phyloP scores from a whole-genome alignment of 768 basidiomycete genomes.

The Wakefieldia striispora region DNA sequence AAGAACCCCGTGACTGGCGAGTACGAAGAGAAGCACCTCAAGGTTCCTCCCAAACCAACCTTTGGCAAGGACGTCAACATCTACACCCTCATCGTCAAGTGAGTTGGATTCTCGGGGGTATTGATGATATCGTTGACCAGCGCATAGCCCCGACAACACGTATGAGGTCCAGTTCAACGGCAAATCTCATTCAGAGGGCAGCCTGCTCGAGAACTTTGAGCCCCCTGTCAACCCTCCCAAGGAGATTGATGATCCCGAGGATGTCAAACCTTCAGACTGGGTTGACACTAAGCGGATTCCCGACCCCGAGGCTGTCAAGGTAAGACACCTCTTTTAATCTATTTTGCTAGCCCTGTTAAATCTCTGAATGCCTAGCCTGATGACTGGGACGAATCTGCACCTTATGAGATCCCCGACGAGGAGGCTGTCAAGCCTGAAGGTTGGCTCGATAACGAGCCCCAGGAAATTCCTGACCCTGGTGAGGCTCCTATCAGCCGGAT shows the following conservation, averaged over 20 bases:
- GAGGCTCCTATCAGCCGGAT: slow-evolving; percentile 14
- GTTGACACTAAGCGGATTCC: slow-evolving; percentile 85
- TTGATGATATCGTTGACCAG: slow-evolving; percentile 4
- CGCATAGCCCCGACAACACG: slow-evolving; percentile 84
- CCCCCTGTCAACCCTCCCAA: slow-evolving; percentile 89
- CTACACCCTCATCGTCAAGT: slow-evolving; percentile 94
- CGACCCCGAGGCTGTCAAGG: slow-evolving; percentile 83
- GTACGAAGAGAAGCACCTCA: slow-evolving; percentile 96
- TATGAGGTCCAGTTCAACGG: slow-evolving; percentile 92
- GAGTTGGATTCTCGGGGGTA: slow-evolving; percentile 31
- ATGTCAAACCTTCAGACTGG: slow-evolving; percentile 90
- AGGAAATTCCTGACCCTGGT: slow-evolving; percentile 85
- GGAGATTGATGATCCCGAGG: slow-evolving; percentile 92
- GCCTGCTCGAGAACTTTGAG: slow-evolving; percentile 88
- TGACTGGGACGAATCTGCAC: slow-evolving; percentile 98
- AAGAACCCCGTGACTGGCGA: slow-evolving; percentile 91
- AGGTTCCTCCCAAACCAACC: slow-evolving; percentile 72
- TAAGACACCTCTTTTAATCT: slow-evolving; percentile 20
- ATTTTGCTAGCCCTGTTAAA: background rate
- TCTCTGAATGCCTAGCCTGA: slow-evolving; percentile 53
- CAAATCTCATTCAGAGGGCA: slow-evolving; percentile 74
- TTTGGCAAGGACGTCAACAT: slow-evolving; percentile 91
- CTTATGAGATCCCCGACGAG: slow-evolving; percentile 85
- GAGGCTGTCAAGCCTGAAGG: slow-evolving; percentile 90
- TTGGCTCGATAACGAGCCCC: slow-evolving; percentile 90